Percentiles rank a stretch among this genome's conserved stretches.
These are phyloP conservation scores for Boletus reticulatus DNA, from an alignment of 768 basidiomycete genomes.

Conservation along the genomic window DNA sequence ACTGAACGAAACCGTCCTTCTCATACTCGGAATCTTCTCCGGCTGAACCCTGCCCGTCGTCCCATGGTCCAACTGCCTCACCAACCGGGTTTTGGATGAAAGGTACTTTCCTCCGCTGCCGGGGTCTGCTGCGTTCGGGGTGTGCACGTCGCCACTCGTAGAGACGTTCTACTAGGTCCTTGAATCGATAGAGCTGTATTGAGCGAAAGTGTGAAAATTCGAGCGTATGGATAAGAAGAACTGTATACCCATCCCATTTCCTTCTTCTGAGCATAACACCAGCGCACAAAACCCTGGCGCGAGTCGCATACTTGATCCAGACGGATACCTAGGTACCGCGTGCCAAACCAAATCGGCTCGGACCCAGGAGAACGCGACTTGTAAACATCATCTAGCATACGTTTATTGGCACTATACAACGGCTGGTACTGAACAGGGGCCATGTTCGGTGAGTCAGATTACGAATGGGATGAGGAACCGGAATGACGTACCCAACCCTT, in stretches of 20 bases:
- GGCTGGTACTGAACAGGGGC: slow-evolving; percentile 8
- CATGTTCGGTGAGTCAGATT: not conserved
- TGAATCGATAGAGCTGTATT: slow-evolving; percentile 4
- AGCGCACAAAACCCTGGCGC: slow-evolving; percentile 7
- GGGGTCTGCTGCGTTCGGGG: slow-evolving; percentile 6
- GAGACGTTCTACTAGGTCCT: slow-evolving; percentile 11
- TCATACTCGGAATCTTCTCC: slow-evolving; percentile 9
- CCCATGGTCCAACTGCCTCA: slow-evolving; percentile 13
- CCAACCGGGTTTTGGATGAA: slow-evolving; percentile 12
- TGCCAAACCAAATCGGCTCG: slow-evolving; percentile 20
- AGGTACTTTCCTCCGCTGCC: not conserved
- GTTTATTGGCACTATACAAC: slow-evolving; percentile 11
- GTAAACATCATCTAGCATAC: slow-evolving; percentile 14
- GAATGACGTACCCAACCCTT: slow-evolving; percentile 9
- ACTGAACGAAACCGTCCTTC: slow-evolving; percentile 1
- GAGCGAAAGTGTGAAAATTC: not conserved
- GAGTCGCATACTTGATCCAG: slow-evolving; percentile 10
- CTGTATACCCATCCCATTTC: slow-evolving; percentile 4
- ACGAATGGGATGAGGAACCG: not conserved
- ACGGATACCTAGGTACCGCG: slow-evolving; percentile 12
- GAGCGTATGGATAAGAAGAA: not conserved
- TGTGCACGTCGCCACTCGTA: slow-evolving; percentile 7
- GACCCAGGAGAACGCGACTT: slow-evolving; percentile 22
- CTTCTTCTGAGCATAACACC: not conserved
- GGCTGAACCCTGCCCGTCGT: slow-evolving; percentile 11